Conservation (phyloP, 306 rosid species). For the Acacia crassicarpa region DNA sequence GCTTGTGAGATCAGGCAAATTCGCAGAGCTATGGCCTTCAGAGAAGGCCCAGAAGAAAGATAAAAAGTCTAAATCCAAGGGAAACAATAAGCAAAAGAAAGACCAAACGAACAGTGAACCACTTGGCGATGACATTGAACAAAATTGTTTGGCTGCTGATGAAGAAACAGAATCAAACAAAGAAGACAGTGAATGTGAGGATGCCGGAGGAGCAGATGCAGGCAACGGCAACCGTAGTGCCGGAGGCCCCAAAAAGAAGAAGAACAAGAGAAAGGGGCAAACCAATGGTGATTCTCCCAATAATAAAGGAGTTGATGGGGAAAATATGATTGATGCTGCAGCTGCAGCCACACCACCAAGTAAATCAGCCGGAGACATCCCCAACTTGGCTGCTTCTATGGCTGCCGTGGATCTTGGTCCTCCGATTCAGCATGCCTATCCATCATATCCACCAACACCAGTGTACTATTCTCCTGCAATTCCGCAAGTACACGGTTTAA, state of each 20-base stretch:
- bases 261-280: slow-evolving; percentile 23
- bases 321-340: not conserved
- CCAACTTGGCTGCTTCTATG: slow-evolving; percentile 14
- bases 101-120: slow-evolving; percentile 21
- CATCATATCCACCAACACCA: slow-evolving; percentile 34
- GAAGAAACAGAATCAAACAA: not conserved
- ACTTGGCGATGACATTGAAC: not conserved
- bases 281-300: slow-evolving; percentile 18
- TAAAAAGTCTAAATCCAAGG: slow-evolving; percentile 48
- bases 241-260: slow-evolving; percentile 28
- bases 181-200: slow-evolving; percentile 20
- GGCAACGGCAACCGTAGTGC: slow-evolving; percentile 25
- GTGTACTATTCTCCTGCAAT: slow-evolving; percentile 19
- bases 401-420: slow-evolving; percentile 31
- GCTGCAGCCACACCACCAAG: not conserved
- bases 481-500: slow-evolving; percentile 32
- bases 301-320: slow-evolving; percentile 25
- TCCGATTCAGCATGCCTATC: slow-evolving; percentile 42
- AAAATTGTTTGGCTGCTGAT: not conserved
- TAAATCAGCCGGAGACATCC: slow-evolving; percentile 9
- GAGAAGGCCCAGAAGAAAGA: slow-evolving; percentile 37
- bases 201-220: slow-evolving; percentile 22
- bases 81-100: slow-evolving; percentile 8
- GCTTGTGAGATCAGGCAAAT: slow-evolving; percentile 55
- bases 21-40: slow-evolving; percentile 56